Base-by-base conservation (phyloP, 2,329 filamentous ascomycete genomes). In the Cordyceps cateniannulata region DNA sequence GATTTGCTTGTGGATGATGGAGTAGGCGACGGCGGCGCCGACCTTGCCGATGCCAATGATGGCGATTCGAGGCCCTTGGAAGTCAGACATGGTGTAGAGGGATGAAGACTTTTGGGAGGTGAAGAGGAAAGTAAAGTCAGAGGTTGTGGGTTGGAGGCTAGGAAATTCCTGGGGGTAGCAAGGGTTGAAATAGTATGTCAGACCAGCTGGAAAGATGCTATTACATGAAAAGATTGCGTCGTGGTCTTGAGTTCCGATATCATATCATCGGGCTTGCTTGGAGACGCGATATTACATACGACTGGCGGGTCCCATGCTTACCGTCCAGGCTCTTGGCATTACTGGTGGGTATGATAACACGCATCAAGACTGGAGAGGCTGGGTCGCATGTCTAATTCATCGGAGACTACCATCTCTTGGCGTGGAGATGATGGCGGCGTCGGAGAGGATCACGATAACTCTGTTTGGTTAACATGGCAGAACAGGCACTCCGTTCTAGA, bases 1-100 rank as follows among this genome's bases (percentile, higher is more conserved):
- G 45, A 81, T 71, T n/a, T 77, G 78, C 61, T 75, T 73, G 7
- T 82, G 73, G 60, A 83, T 76, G 3, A 84, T 74, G 5, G 78
- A 77, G 64, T 80, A 80, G 24, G 80, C 80, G 54, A 79, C 76
- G 3, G 79, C 80, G 16, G 75, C 75, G 47, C 80, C 80, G 22
- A 82, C 80, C 62, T 79, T 75, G 57, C 80, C 80, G 22, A 76
- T 78, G 32, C 81, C 80, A 14, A 83, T 69, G 55, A 83, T 77
- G 22, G 79, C 79, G 62, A 82, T 72, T 62, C 55, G 47, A 32
- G 60, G 60, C 16, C 60, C 60, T 20, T 32, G 49, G 60, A 62
- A 62, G 32, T 55, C 55, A 55, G 60, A 53, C 60, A 62, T 62
- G 59, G 40, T 60, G 54, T 45, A 7, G 38, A 8, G n/a, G 38